phyloP scores from a whole-genome alignment of 1,284 basidiomycete genomes.

The Boletellus deceptivus region DNA sequence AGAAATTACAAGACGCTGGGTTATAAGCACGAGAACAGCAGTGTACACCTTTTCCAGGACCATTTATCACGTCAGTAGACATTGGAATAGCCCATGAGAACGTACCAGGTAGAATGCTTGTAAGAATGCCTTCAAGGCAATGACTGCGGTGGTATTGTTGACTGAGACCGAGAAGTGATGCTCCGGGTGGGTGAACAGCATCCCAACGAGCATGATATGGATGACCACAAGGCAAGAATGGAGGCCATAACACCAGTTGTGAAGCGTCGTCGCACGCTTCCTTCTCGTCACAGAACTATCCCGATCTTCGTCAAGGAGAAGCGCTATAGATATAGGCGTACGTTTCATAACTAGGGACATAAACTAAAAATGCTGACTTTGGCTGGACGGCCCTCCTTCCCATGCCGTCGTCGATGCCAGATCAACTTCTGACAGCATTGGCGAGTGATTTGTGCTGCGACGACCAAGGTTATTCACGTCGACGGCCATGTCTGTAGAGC shows the following conservation, averaged over 20 bases:
- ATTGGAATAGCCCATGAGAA: too few relatives aligned
- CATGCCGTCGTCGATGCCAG: too few relatives aligned
- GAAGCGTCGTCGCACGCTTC: background rate
- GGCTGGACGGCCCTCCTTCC: too few relatives aligned
- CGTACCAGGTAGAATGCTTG: conserved; percentile 10
- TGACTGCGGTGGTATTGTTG: background rate
- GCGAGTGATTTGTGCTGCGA: too few relatives aligned
- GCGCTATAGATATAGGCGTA: background rate
- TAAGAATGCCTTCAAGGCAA: background rate
- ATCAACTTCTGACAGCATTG: too few relatives aligned
- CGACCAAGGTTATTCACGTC: too few relatives aligned
- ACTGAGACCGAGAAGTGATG: background rate
- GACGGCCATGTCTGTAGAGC: too few relatives aligned
- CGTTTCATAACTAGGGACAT: too few relatives aligned
- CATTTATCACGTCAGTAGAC: background rate
- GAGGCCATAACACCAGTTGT: conserved; percentile 7
- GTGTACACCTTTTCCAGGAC: conserved; percentile 17
- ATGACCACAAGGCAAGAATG: conserved; percentile 4
- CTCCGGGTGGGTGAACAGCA: conserved; percentile 8
- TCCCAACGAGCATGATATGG: conserved; percentile 1
- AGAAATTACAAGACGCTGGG: conserved; percentile 6
- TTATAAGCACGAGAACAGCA: conserved; percentile 9
- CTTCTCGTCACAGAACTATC: background rate
- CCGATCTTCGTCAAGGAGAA: background rate
- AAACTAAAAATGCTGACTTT: too few relatives aligned